Evolutionary conservation across 2,329 filamentous ascomycete species (phyloP).

Genomic region (Colletotrichum sp.): DNA sequence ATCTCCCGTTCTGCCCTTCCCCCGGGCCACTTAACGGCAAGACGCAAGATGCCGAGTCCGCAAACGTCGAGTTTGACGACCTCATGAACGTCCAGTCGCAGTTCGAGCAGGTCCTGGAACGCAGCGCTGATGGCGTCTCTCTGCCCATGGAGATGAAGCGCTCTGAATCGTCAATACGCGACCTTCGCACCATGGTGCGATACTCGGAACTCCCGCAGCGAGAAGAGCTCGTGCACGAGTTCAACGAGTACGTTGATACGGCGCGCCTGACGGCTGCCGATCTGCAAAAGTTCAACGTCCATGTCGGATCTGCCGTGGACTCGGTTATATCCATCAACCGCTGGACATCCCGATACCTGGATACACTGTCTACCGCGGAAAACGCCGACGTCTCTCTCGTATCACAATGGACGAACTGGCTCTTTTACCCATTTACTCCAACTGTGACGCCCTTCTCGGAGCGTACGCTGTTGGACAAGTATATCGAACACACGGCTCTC

Average conservation of each 20-base stretch:
- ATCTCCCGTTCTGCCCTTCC: conserved; percentile 67
- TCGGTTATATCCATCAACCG: conserved; percentile 76
- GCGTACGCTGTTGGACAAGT: conserved; percentile 71
- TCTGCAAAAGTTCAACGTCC: conserved; percentile 77
- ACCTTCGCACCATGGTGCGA: conserved; percentile 74
- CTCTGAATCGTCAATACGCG: conserved; percentile 75
- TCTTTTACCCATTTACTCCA: conserved; percentile 68
- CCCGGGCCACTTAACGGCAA: background rate
- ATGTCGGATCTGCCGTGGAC: conserved; percentile 76
- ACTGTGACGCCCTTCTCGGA: conserved; percentile 58
- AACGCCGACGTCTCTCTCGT: conserved; percentile 38
- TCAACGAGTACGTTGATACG: conserved; percentile 76
- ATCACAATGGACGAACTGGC: conserved; percentile 45
- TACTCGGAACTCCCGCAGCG: conserved; percentile 72
- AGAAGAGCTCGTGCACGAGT: conserved; percentile 76
- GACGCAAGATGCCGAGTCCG: conserved; percentile 14
- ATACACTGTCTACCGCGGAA: conserved; percentile 54
- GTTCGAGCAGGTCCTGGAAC: conserved; percentile 77
- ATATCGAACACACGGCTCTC: conserved; percentile 72
- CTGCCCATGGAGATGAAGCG: conserved; percentile 82
- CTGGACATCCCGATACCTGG: conserved; percentile 75
- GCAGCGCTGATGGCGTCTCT: conserved; percentile 67
- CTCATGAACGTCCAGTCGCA: conserved; percentile 77
- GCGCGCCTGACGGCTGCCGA: conserved; percentile 69
- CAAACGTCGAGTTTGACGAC: conserved; percentile 70